Conservation (phyloP, 345 rosid genomes). For the Euclidium syriacum region DNA sequence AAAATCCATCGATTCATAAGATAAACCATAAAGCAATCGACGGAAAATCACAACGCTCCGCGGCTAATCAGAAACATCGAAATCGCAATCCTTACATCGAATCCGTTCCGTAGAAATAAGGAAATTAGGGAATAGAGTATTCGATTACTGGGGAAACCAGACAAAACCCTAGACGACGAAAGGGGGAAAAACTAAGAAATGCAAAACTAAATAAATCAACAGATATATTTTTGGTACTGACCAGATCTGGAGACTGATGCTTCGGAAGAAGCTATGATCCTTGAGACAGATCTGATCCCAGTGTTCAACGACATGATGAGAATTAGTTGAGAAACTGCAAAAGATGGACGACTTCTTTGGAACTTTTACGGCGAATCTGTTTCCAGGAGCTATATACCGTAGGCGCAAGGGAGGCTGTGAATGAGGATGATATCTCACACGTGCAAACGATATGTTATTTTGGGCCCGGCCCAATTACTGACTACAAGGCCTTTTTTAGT, state of each 20-base stretch:
- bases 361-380: conserved; percentile 11
- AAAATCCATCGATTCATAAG: neutral
- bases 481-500: neutral
- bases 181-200: neutral
- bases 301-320: conserved; percentile 61
- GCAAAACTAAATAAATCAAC: neutral
- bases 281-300: conserved; percentile 65
- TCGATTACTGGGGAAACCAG: neutral
- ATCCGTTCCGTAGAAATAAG: neutral
- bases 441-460: neutral
- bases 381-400: conserved; percentile 1
- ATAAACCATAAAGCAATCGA: neutral
- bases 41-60: neutral
- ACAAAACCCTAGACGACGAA: conserved; percentile 1
- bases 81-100: neutral
- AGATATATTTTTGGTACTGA: conserved; percentile 3
- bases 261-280: conserved; percentile 52
- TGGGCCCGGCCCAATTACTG: conserved; percentile 19
- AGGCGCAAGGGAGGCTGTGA: neutral
- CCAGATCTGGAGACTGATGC: conserved; percentile 58
- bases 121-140: neutral
- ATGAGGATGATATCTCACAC: neutral
- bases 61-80: neutral
- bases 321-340: conserved; percentile 7
- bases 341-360: neutral